These are phyloP conservation scores for Scytalidium lignicola DNA, from an alignment of 2,329 filamentous ascomycete genomes.

Conservation along the genomic window DNA sequence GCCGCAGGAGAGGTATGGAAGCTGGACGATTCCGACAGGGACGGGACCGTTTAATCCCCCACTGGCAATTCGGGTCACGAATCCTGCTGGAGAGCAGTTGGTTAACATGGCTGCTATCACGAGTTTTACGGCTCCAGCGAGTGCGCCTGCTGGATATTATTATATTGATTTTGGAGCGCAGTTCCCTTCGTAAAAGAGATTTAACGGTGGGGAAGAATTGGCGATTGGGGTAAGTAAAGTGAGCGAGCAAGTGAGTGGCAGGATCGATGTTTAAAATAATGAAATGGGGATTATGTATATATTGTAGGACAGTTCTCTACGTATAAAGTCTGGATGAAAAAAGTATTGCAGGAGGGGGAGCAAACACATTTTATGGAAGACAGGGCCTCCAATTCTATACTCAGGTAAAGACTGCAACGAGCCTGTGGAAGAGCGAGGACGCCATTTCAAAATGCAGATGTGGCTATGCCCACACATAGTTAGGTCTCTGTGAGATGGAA, in stretches of 20 bases:
- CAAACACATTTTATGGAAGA: constrained; percentile 69
- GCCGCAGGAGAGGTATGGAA: constrained; percentile 11
- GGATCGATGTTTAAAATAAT: no score
- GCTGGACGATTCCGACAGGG: constrained; percentile 7
- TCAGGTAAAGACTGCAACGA: constrained; percentile 69
- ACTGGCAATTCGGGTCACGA: constrained; percentile 8
- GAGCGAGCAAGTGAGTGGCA: no score
- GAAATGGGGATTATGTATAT: constrained; percentile 11
- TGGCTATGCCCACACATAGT: no score
- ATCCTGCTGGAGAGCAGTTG: constrained; percentile 7
- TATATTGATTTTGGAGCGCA: constrained; percentile 11
- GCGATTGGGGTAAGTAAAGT: no score
- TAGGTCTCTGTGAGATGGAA: no score
- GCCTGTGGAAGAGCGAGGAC: constrained; percentile 62
- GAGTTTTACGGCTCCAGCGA: constrained; percentile 5
- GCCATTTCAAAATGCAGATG: no score
- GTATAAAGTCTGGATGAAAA: constrained; percentile 38
- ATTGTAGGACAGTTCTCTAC: constrained; percentile 7
- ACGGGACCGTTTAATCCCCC: constrained; percentile 7
- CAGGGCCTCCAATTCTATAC: constrained; percentile 67
- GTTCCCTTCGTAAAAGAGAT: constrained; percentile 1
- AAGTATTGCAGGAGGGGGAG: constrained; percentile 64
- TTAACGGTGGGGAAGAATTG: no score
- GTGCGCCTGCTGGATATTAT: constrained; percentile 3
- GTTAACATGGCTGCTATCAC: constrained; percentile 8